phyloP scores from a whole-genome alignment of 2,329 filamentous ascomycete genomes.

The Colletotrichum tabaci region DNA sequence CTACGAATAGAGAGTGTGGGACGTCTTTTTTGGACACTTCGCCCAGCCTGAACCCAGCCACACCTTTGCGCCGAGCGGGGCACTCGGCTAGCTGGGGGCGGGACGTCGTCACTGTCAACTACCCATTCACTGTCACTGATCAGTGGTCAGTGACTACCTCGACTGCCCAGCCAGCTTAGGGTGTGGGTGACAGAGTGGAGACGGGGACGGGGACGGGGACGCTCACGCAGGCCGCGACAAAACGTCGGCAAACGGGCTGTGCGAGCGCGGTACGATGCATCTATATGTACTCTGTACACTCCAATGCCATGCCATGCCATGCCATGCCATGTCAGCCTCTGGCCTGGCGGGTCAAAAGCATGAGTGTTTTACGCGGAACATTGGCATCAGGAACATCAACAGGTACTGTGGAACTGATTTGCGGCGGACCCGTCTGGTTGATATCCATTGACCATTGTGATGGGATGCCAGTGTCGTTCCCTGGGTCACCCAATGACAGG shows the following conservation, averaged over 20 bases:
- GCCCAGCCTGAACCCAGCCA: conserved; percentile 31
- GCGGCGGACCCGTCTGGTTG: not conserved
- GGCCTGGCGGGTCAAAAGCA: too few relatives aligned
- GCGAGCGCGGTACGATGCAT: conserved; percentile 25
- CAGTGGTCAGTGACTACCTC: too few relatives aligned
- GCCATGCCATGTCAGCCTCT: too few relatives aligned
- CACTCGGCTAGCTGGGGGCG: conserved; percentile 34
- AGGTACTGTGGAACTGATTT: too few relatives aligned
- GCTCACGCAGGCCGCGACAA: not conserved
- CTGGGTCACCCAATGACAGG: not conserved
- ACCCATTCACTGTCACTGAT: too few relatives aligned
- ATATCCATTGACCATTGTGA: not conserved
- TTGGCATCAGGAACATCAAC: not conserved
- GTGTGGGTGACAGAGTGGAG: conserved; percentile 1
- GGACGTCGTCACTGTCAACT: conserved; percentile 33
- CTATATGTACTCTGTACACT: too few relatives aligned
- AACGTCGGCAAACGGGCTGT: conserved; percentile 33
- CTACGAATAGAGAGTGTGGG: conserved; percentile 1
- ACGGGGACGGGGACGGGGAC: not conserved
- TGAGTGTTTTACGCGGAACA: conserved; percentile 2
- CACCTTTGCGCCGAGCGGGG: conserved; percentile 17
- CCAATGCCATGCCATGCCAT: too few relatives aligned
- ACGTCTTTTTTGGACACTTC: conserved; percentile 31
- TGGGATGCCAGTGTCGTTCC: not conserved
- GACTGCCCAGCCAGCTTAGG: too few relatives aligned